Conservation (phyloP, 345 rosid genomes). For the Citrus sinensis region DVS_A1.0 CM039165.1:11247501-11248000, state of each 20-base stretch:
- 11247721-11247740: constrained; percentile 44
- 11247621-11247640: too few species aligned
- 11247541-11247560: too few species aligned
- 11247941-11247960: constrained; percentile 96
- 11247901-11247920: constrained; percentile 89
- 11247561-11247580: too few species aligned
- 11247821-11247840: not conserved
- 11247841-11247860: constrained; percentile 17
- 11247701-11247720: constrained; percentile 98
- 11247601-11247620: too few species aligned
- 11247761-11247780: not conserved
- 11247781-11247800: constrained; percentile 6
- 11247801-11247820: not conserved
- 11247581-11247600: too few species aligned
- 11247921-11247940: constrained; percentile 81
- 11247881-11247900: constrained; percentile 98
- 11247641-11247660: too few species aligned
- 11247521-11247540: not conserved
- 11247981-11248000: not conserved
- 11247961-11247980: constrained; percentile 52
- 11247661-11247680: too few species aligned
- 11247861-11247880: constrained; percentile 85
- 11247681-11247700: constrained; percentile 54
- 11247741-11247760: not conserved
- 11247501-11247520: not conserved